Conservation (phyloP, 202 grass and related monocot genomes). For the Setaria italica region DNA sequence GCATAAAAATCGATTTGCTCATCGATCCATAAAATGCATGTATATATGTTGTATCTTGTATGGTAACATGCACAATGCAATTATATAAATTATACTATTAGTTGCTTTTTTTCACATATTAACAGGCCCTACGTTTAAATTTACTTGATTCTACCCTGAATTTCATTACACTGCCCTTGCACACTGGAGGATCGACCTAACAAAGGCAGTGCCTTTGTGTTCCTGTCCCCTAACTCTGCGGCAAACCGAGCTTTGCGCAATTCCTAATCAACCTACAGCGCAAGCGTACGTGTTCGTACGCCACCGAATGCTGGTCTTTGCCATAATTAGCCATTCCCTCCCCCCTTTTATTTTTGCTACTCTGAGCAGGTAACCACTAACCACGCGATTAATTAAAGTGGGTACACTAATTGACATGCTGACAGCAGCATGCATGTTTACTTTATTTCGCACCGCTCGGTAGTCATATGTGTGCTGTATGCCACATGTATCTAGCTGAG, state of each 20-base stretch:
- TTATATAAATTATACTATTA: too few relatives aligned
- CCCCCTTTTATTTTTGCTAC: background rate
- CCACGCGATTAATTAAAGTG: background rate
- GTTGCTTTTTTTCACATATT: too few relatives aligned
- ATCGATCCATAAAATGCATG: too few relatives aligned
- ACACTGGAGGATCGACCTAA: background rate
- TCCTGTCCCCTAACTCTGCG: constrained; percentile 20
- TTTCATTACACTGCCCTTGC: background rate
- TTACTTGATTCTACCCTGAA: too few relatives aligned
- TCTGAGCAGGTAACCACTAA: background rate
- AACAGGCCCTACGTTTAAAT: background rate
- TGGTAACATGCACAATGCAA: too few relatives aligned
- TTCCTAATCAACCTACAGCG: constrained; percentile 31
- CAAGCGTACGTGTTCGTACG: background rate
- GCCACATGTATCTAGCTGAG: background rate
- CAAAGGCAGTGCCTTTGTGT: background rate
- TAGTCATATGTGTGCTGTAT: background rate
- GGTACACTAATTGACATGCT: background rate
- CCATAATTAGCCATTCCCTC: background rate
- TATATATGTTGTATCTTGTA: too few relatives aligned
- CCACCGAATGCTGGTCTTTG: background rate
- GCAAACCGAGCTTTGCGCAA: constrained; percentile 29
- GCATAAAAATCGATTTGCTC: too few relatives aligned
- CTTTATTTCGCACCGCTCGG: background rate
- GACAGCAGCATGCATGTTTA: background rate